Conservation (phyloP, 148 eudicot genomes). For the Simmondsia chinensis region DNA sequence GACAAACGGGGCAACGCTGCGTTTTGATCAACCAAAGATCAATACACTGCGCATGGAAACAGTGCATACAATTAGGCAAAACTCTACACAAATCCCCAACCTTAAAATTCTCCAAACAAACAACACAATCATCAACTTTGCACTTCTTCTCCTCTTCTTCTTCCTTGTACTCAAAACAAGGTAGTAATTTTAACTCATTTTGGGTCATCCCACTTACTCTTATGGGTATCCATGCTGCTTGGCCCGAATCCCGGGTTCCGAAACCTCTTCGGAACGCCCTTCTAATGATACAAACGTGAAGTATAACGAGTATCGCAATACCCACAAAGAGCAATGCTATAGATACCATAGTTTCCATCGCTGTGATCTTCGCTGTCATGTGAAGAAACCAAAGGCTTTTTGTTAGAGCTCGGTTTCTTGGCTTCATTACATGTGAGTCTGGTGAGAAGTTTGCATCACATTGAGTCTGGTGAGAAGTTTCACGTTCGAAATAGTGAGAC, state of each 20-base stretch:
- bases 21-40: slow-evolving; percentile 58
- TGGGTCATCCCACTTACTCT: slow-evolving; percentile 29
- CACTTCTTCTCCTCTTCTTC: slow-evolving; percentile 15
- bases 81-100: slow-evolving; percentile 53
- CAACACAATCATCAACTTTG: slow-evolving; percentile 35
- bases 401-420: too few relatives aligned
- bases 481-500: too few relatives aligned
- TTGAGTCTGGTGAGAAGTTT: too few relatives aligned
- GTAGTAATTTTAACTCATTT: slow-evolving; percentile 50
- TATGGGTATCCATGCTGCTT: neutral
- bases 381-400: neutral
- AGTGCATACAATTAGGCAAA: slow-evolving; percentile 54
- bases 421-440: too few relatives aligned
- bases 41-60: slow-evolving; percentile 61
- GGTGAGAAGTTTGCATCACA: too few relatives aligned
- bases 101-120: slow-evolving; percentile 54
- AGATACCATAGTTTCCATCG: slow-evolving; percentile 26
- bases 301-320: slow-evolving; percentile 18
- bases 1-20: slow-evolving; percentile 60
- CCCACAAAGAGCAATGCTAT: slow-evolving; percentile 23
- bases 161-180: slow-evolving; percentile 42
- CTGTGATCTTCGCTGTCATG: slow-evolving; percentile 10
- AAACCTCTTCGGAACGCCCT: slow-evolving; percentile 25
- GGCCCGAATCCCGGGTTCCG: slow-evolving; percentile 9
- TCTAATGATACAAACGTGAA: slow-evolving; percentile 33